Evolutionary conservation across 768 basidiomycete genomes (phyloP).

Genomic region (Tephrocybe sp.): DNA sequence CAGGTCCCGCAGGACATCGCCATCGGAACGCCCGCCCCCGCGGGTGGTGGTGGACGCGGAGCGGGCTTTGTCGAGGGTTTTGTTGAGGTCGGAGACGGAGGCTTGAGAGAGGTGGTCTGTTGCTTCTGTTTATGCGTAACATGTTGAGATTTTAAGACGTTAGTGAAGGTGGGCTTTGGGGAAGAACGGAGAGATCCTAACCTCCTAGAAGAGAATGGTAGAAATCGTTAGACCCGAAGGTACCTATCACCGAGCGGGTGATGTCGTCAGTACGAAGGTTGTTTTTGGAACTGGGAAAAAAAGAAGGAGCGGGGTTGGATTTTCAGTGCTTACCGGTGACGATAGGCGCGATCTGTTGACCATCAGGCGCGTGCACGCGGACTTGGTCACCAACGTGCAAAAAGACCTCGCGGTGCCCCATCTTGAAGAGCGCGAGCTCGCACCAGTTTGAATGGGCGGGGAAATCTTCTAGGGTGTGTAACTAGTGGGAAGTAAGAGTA

Average conservation of each 20-base stretch:
- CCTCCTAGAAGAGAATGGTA: constrained; percentile 73
- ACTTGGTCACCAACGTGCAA: constrained; percentile 83
- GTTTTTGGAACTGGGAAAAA: neutral
- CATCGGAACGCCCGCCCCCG: constrained; percentile 29
- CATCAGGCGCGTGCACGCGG: constrained; percentile 69
- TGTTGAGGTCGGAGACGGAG: constrained; percentile 85
- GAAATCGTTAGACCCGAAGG: constrained; percentile 80
- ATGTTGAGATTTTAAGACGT: too few species aligned
- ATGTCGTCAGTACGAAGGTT: neutral
- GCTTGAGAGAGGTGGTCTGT: constrained; percentile 42
- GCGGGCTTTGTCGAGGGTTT: constrained; percentile 71
- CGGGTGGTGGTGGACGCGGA: constrained; percentile 29
- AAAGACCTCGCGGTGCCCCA: constrained; percentile 80
- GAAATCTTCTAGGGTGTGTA: constrained; percentile 85
- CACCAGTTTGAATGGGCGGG: constrained; percentile 89
- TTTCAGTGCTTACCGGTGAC: constrained; percentile 67
- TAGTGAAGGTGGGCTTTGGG: neutral
- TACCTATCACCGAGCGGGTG: constrained; percentile 34
- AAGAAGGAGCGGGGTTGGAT: neutral
- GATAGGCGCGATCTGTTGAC: constrained; percentile 74
- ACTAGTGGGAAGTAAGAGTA: constrained; percentile 29
- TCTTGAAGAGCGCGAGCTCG: constrained; percentile 71
- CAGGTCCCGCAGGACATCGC: constrained; percentile 55
- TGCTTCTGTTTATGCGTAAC: constrained; percentile 4
- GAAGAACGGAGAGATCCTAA: constrained; percentile 1